phyloP scores from a whole-genome alignment of 306 rosid genomes.

The Mucuna pruriens region DNA sequence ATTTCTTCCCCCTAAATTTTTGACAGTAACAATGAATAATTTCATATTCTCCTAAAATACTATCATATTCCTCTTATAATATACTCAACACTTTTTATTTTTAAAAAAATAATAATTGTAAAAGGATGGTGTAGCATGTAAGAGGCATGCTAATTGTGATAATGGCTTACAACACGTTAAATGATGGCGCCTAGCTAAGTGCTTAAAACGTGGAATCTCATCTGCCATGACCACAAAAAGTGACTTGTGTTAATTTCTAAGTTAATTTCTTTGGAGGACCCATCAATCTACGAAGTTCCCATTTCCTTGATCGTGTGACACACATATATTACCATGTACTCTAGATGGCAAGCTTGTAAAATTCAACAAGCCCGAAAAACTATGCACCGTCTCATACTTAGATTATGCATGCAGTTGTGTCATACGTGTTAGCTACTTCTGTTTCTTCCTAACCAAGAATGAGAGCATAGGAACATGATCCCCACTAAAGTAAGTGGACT shows the following conservation, averaged over 20 bases:
- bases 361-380: background rate
- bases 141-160: background rate
- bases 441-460: background rate
- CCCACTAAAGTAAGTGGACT: background rate
- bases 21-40: too few species aligned
- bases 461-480: background rate
- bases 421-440: constrained; percentile 25
- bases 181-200: background rate
- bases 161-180: background rate
- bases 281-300: background rate
- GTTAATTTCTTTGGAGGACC: background rate
- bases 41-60: too few species aligned
- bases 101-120: too few species aligned
- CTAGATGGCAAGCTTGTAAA: background rate
- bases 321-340: background rate
- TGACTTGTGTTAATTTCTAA: background rate
- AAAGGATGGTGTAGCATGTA: background rate
- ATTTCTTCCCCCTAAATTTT: too few species aligned
- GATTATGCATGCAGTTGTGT: background rate
- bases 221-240: background rate
- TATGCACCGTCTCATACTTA: background rate
- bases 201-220: background rate
- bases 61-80: too few species aligned
- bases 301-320: background rate
- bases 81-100: too few species aligned